Evolutionary conservation across 352 stramenopile species (phyloP).

Genomic region (Phytopythium litorale): DNA sequence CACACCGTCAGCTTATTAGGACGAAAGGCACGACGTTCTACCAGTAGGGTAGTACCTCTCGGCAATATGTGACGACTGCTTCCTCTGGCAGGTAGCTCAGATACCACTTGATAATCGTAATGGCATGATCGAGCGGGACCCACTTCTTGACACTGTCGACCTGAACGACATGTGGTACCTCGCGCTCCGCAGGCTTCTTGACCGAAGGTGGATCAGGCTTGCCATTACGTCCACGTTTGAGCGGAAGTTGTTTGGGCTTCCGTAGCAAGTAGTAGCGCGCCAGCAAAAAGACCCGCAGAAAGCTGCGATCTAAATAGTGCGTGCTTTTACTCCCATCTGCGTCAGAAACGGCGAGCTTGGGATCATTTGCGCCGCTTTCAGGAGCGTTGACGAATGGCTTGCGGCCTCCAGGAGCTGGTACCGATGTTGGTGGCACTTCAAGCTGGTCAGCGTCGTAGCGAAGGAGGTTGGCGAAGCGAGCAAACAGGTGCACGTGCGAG

Average conservation of each 20-base stretch:
- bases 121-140: slow-evolving; percentile 61
- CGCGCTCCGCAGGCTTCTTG: slow-evolving; percentile 1
- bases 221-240: slow-evolving; percentile 7
- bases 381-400: neutral
- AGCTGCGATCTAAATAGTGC: slow-evolving; percentile 48
- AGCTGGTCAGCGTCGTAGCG: slow-evolving; percentile 6
- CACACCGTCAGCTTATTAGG: neutral
- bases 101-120: slow-evolving; percentile 59
- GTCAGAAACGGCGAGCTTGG: neutral
- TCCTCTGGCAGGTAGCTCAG: slow-evolving; percentile 57
- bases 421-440: neutral
- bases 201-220: neutral
- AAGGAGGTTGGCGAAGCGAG: slow-evolving; percentile 53
- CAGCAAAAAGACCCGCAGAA: slow-evolving; percentile 63
- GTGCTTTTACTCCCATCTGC: neutral
- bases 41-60: slow-evolving; percentile 28
- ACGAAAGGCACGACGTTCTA: neutral
- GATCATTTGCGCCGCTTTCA: neutral
- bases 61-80: slow-evolving; percentile 47
- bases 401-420: neutral
- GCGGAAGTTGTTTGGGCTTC: slow-evolving; percentile 14
- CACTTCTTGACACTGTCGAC: slow-evolving; percentile 48
- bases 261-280: slow-evolving; percentile 41
- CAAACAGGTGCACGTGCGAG: slow-evolving; percentile 63
- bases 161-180: slow-evolving; percentile 40